phyloP scores from a whole-genome alignment of 176 grass and related monocot genomes.

The Cenchrus americanus region DNA sequence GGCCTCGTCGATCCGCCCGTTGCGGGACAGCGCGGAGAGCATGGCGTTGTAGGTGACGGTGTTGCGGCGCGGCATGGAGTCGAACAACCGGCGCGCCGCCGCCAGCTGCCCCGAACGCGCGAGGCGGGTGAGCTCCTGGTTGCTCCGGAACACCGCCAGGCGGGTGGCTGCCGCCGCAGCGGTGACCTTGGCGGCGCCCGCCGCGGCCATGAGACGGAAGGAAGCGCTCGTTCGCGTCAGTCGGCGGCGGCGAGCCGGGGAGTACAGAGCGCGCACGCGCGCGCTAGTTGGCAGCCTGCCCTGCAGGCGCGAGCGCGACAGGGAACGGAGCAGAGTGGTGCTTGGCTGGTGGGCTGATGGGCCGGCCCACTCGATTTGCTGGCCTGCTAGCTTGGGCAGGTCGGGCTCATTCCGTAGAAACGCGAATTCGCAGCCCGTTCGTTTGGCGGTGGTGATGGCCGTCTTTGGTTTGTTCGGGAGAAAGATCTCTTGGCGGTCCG shows the following conservation, averaged over 20 bases:
- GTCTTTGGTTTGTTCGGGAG: no score
- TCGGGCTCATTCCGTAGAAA: no score
- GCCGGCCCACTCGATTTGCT: no score
- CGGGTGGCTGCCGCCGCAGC: background rate
- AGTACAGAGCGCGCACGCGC: no score
- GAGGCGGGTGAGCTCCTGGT: conserved; percentile 58
- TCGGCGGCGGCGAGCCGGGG: background rate
- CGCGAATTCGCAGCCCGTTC: no score
- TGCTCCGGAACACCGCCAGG: conserved; percentile 43
- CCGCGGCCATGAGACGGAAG: conserved; percentile 18
- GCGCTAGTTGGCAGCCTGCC: no score
- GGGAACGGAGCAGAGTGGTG: no score
- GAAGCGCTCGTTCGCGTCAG: background rate
- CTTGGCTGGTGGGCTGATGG: no score
- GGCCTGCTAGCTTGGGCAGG: no score
- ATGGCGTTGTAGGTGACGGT: conserved; percentile 67
- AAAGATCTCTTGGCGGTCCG: no score
- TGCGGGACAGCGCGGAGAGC: conserved; percentile 55
- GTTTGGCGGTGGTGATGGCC: no score
- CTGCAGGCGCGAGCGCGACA: no score
- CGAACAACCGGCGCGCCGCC: conserved; percentile 54
- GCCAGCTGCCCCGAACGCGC: conserved; percentile 53
- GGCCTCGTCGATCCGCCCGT: conserved; percentile 48
- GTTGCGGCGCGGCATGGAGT: conserved; percentile 60
- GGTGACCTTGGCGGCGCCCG: background rate